phyloP scores from a whole-genome alignment of 2,329 filamentous ascomycete genomes.

The Camillea tinctor region DNA sequence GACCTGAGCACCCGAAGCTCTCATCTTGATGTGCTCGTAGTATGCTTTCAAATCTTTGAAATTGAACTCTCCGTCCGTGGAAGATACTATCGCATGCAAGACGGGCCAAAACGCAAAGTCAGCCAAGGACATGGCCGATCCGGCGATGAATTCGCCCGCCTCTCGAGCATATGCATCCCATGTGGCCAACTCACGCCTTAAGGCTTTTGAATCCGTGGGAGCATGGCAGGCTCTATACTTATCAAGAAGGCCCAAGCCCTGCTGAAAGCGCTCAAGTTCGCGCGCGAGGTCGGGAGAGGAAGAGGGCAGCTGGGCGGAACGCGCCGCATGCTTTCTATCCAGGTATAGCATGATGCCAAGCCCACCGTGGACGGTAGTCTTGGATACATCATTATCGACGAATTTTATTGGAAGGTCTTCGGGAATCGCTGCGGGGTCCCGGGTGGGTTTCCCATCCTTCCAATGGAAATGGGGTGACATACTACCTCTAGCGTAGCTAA shows the following conservation, averaged over 20 bases:
- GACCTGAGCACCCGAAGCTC: slow-evolving; percentile 17
- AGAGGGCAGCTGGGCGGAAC: slow-evolving; percentile 12
- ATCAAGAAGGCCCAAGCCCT: slow-evolving; percentile 38
- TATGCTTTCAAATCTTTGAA: slow-evolving; percentile 44
- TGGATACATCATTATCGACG: slow-evolving; percentile 51
- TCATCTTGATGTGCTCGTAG: slow-evolving; percentile 22
- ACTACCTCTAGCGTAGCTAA: slow-evolving; percentile 44
- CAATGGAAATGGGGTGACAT: slow-evolving; percentile 25
- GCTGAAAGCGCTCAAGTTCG: slow-evolving; percentile 43
- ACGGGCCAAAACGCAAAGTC: slow-evolving; percentile 61
- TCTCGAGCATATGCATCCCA: slow-evolving; percentile 42
- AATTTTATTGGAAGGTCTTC: slow-evolving; percentile 44
- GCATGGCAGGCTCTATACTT: slow-evolving; percentile 31
- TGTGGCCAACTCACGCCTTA: slow-evolving; percentile 35
- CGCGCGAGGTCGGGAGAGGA: slow-evolving; percentile 34
- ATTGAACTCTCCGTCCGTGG: slow-evolving; percentile 12
- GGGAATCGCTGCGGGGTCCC: slow-evolving; percentile 12
- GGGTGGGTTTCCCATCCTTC: slow-evolving; percentile 21
- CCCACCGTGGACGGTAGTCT: slow-evolving; percentile 49
- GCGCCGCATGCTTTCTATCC: slow-evolving; percentile 48
- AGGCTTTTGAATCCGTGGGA: slow-evolving; percentile 13
- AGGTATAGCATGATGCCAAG: slow-evolving; percentile 59
- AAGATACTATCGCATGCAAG: slow-evolving; percentile 43
- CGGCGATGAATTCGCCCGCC: slow-evolving; percentile 45
- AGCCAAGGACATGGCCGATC: slow-evolving; percentile 40